Conservation (phyloP, 169 alveolate genomes). For the Cyclospora cayetanensis region DNA sequence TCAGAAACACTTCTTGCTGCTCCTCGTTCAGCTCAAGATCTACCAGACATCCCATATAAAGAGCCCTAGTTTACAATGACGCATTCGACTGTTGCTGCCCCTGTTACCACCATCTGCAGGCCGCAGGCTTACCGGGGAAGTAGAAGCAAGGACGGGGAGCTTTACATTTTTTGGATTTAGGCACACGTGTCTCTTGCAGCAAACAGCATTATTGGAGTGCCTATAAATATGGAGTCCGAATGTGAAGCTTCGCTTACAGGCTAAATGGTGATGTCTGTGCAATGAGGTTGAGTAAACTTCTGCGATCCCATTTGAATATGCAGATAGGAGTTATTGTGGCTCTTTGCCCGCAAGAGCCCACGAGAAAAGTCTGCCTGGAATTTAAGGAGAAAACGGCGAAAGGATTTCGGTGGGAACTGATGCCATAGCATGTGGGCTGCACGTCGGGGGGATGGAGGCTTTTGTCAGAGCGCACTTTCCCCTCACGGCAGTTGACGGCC, state of each 20-base stretch:
- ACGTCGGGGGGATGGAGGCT: conserved; percentile 40
- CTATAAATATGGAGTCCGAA: no score
- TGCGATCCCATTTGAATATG: no score
- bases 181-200: no score
- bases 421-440: conserved; percentile 52
- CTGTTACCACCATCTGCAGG: conserved; percentile 61
- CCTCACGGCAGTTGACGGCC: conserved; percentile 39
- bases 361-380: conserved; percentile 1
- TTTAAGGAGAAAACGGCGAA: conserved; percentile 43
- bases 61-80: conserved; percentile 56
- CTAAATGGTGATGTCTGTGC: no score
- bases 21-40: conserved; percentile 30
- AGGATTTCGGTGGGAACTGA: conserved; percentile 55
- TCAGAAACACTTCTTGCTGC: conserved; percentile 29
- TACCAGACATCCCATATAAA: conserved; percentile 22
- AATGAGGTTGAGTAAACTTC: no score
- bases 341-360: conserved; percentile 53
- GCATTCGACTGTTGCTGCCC: conserved; percentile 68
- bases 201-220: no score
- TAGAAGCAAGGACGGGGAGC: no score
- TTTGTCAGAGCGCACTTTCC: conserved; percentile 41
- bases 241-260: no score
- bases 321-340: conserved; percentile 32
- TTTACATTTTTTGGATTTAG: no score
- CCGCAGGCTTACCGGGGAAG: conserved; percentile 47